phyloP scores from a whole-genome alignment of 192 early-diverging fungal genomes.

The Phlyctochytrium arcticum region DNA sequence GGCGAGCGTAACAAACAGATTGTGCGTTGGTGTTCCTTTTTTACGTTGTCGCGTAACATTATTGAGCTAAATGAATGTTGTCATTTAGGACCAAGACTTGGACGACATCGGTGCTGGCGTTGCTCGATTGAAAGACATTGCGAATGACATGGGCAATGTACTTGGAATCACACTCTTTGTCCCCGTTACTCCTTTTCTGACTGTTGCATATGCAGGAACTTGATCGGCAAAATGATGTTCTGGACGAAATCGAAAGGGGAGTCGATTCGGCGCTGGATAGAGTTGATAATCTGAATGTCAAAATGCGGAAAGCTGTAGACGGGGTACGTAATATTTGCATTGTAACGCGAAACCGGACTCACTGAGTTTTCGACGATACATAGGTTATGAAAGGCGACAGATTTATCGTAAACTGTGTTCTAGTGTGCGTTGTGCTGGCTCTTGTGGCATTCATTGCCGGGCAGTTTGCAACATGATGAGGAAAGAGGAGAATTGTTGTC shows the following conservation, averaged over 20 bases:
- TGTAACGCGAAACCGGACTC: not conserved
- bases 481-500: not conserved
- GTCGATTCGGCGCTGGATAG: slow-evolving; percentile 55
- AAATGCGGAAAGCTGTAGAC: slow-evolving; percentile 52
- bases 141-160: slow-evolving; percentile 53
- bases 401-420: slow-evolving; percentile 58
- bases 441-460: slow-evolving; percentile 53
- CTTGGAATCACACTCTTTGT: not conserved
- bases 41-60: not conserved
- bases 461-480: slow-evolving; percentile 24
- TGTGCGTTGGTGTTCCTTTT: slow-evolving; percentile 20
- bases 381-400: slow-evolving; percentile 64
- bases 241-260: slow-evolving; percentile 51
- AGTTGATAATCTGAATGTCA: slow-evolving; percentile 55
- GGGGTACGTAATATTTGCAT: slow-evolving; percentile 31
- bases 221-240: slow-evolving; percentile 52
- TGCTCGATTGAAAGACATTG: slow-evolving; percentile 48
- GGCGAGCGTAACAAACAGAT: slow-evolving; percentile 51
- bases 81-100: slow-evolving; percentile 47
- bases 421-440: slow-evolving; percentile 53
- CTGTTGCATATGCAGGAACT: slow-evolving; percentile 45
- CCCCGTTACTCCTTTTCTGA: too few relatives aligned
- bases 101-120: slow-evolving; percentile 51
- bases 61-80: not conserved
- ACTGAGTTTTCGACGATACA: slow-evolving; percentile 2